Evolutionary conservation across 352 stramenopile genomes (phyloP).

Genomic region (Phytopythium delawarense): DNA sequence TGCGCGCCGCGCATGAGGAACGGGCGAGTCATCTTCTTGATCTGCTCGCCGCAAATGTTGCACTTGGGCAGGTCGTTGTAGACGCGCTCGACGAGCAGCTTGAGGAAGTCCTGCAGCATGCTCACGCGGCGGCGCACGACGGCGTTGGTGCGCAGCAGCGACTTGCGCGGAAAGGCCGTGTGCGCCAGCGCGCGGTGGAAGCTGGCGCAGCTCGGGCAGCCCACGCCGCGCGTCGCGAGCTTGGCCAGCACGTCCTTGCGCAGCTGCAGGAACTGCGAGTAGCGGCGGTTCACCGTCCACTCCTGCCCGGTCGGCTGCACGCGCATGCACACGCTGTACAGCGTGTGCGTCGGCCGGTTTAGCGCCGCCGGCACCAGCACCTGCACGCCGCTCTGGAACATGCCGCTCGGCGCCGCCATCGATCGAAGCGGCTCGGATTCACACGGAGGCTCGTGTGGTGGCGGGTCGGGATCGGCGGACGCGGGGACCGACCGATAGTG

Average conservation of each 20-base stretch:
- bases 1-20: slow-evolving; percentile 78
- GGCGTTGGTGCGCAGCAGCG: slow-evolving; percentile 64
- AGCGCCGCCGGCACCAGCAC: slow-evolving; percentile 81
- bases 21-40: slow-evolving; percentile 67
- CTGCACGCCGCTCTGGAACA: slow-evolving; percentile 57
- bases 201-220: slow-evolving; percentile 59
- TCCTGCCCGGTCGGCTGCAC: slow-evolving; percentile 77
- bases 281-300: slow-evolving; percentile 83
- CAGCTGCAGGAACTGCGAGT: slow-evolving; percentile 84
- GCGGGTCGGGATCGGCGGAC: neutral
- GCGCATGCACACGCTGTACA: slow-evolving; percentile 81
- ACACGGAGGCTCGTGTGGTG: too few relatives aligned
- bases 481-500: neutral
- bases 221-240: slow-evolving; percentile 27
- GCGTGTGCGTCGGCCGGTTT: slow-evolving; percentile 76
- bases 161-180: slow-evolving; percentile 66
- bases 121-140: slow-evolving; percentile 65
- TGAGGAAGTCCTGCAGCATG: slow-evolving; percentile 68
- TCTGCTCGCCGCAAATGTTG: slow-evolving; percentile 52
- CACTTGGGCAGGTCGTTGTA: slow-evolving; percentile 81
- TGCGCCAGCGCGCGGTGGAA: slow-evolving; percentile 58
- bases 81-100: slow-evolving; percentile 58
- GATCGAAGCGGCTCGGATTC: too few relatives aligned
- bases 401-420: slow-evolving; percentile 6
- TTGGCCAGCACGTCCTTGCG: slow-evolving; percentile 58